Conservation (phyloP, 148 eudicot species). For the Mesembryanthemum crystallinum region DNA sequence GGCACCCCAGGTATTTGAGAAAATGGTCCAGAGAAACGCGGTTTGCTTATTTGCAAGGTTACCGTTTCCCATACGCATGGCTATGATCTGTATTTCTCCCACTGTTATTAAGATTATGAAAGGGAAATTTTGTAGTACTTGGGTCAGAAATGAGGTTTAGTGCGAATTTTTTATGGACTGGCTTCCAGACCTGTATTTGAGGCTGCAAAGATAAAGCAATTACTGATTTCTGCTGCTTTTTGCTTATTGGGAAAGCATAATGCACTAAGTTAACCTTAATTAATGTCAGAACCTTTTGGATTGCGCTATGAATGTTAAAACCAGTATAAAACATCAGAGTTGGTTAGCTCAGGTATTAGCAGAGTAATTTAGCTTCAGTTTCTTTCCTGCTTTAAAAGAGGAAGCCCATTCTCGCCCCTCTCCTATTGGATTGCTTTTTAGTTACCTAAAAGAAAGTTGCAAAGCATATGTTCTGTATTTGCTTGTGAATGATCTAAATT, state of each 20-base stretch:
- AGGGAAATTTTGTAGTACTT: background rate
- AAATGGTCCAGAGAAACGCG: too few species aligned
- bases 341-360: too few species aligned
- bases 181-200: background rate
- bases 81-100: too few species aligned
- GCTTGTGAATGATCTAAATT: background rate
- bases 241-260: background rate
- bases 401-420: too few species aligned
- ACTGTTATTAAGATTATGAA: background rate
- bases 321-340: too few species aligned
- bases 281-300: background rate
- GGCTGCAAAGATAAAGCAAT: background rate
- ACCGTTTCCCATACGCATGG: background rate
- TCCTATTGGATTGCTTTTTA: too few species aligned
- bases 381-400: too few species aligned
- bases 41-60: background rate
- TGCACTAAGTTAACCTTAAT: background rate
- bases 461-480: background rate
- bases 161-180: background rate
- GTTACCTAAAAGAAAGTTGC: too few species aligned
- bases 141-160: background rate
- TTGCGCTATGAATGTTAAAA: background rate
- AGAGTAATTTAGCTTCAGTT: too few species aligned
- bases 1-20: too few species aligned
- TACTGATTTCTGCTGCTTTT: background rate